A percentile compares a stretch with the other conserved stretches of the same genome.
Evolutionary conservation across 2,329 filamentous ascomycete species (phyloP).

Genomic region (Colletotrichum eremochloae): DNA sequence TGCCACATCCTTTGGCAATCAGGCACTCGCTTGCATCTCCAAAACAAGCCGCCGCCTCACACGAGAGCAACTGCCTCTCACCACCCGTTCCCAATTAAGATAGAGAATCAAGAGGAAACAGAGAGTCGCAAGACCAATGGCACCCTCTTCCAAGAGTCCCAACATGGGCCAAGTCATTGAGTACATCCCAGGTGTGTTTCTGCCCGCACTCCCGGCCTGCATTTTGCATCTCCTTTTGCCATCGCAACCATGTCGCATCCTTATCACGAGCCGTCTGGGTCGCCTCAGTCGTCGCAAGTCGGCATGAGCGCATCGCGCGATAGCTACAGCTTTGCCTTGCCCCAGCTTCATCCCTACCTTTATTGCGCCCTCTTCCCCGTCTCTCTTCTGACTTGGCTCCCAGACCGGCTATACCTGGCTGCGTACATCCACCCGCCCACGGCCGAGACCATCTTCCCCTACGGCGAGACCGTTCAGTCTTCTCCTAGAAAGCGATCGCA

Average conservation of each 20-base stretch:
- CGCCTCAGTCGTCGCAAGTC: constrained; percentile 13
- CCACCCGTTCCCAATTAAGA: not conserved
- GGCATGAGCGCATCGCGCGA: constrained; percentile 16
- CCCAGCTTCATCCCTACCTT: constrained; percentile 39
- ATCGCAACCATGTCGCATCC: constrained; percentile 49
- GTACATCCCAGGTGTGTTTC: constrained; percentile 87
- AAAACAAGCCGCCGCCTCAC: constrained; percentile 1
- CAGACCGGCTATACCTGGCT: constrained; percentile 95
- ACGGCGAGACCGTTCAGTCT: constrained; percentile 67
- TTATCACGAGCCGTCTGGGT: constrained; percentile 45
- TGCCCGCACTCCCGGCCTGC: constrained; percentile 21
- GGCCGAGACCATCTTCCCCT: constrained; percentile 87
- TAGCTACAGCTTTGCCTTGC: constrained; percentile 6
- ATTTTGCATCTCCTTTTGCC: constrained; percentile 1
- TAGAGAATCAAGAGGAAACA: constrained; percentile 18
- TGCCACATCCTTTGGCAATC: constrained; percentile 32
- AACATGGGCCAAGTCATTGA: constrained; percentile 92
- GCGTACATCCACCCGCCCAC: constrained; percentile 89
- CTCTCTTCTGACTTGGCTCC: constrained; percentile 55
- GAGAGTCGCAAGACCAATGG: constrained; percentile 55
- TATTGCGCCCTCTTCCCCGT: constrained; percentile 44
- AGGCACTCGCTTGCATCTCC: constrained; percentile 23
- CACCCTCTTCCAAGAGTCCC: constrained; percentile 63
- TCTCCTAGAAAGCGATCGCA: constrained; percentile 59
- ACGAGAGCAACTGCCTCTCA: constrained; percentile 26